Evolutionary conservation across 116 monocot species (phyloP), one percentile per base, ranked within the genome.

Genomic region (Papilionanthe hybrid): DNA sequence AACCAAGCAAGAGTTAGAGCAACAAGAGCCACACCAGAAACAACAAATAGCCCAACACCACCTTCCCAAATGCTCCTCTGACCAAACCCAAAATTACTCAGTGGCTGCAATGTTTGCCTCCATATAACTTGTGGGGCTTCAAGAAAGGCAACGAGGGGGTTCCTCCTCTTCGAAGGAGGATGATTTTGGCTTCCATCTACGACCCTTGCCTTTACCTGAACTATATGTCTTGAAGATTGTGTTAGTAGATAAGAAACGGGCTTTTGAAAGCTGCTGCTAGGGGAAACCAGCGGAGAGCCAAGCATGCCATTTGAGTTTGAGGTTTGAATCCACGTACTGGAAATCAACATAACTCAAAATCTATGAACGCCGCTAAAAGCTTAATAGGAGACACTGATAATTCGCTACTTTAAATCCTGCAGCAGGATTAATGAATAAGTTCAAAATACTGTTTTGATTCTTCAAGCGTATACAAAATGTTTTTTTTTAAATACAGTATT

Each of bases 41-140:
- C 91, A 82, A 94, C 74, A 80, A 98, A 98, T 75, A 98, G 79
- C 22, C 98, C 98, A 48, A 98, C 94, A 28, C 94, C 94, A 30
- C 98, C 98, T 77, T 98, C 98, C 98, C 98, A 98, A 48, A 98
- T 85, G 86, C 98, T 98, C 86, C 84, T 84, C 44, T 78, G 72
- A 0, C 98, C 98, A 69, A 91, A 94, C 72, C 98, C 98, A 68
- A 91, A 98, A 76, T 98, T 88, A 44, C 94, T 91, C 50, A 94
- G 80, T 0, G 98, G 98, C 72, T 90, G 92, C 82, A 94, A 77
- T 29, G 93, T 91, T 75, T 77, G 74, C 79, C 76, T 87, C 92
- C 94, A 92, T 3, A 98, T 68, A 9, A 90, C 83, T 55, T 57
- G 25, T 1, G 94, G 97, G 20, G 82, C 86, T 7, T 93, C 94